phyloP scores from a whole-genome alignment of 1,284 basidiomycete species.

The Mixia osmundae region DNA sequence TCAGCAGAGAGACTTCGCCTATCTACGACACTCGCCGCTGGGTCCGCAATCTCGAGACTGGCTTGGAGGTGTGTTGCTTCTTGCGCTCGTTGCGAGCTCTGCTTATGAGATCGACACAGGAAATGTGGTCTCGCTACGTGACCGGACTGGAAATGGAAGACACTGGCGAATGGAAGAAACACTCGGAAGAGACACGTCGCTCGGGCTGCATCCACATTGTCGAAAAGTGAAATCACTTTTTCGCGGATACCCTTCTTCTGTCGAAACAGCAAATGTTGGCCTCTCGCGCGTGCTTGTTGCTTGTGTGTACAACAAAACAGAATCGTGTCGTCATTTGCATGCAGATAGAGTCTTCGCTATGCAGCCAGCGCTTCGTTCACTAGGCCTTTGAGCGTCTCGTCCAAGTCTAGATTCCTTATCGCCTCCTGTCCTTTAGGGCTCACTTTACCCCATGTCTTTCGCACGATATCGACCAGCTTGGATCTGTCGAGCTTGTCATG shows the following conservation, averaged over 20 bases:
- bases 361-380: too few relatives aligned
- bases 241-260: too few relatives aligned
- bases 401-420: too few relatives aligned
- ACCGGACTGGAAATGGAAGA: constrained; percentile 29
- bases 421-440: background rate
- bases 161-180: constrained; percentile 22
- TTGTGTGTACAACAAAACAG: too few relatives aligned
- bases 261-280: too few relatives aligned
- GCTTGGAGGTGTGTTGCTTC: background rate
- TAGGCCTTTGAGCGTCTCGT: too few relatives aligned
- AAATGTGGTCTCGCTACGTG: constrained; percentile 36
- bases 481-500: background rate
- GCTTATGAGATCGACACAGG: constrained; percentile 27
- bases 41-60: constrained; percentile 31
- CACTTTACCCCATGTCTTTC: background rate
- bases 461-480: background rate
- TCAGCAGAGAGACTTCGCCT: constrained; percentile 28
- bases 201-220: background rate
- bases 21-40: constrained; percentile 36
- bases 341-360: too few relatives aligned
- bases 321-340: too few relatives aligned
- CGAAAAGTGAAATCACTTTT: too few relatives aligned
- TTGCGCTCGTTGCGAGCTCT: background rate
- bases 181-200: constrained; percentile 1
- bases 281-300: too few relatives aligned